These are phyloP conservation scores for Tuber borchii DNA, from an alignment of 495 filamentous ascomycete genomes.

Conservation along the genomic window DNA sequence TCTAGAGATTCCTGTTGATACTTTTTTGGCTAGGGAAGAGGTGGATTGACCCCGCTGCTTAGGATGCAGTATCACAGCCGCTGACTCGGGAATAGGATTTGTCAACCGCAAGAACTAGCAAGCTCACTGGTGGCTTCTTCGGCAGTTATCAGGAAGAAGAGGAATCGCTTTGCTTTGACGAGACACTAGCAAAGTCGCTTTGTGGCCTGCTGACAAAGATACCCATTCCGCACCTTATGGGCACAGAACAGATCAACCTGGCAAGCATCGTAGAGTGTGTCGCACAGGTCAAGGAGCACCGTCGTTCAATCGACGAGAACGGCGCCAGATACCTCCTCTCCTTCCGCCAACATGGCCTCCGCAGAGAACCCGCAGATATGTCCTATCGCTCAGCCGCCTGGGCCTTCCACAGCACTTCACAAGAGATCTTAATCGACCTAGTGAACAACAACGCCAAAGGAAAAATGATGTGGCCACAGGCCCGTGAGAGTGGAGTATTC, in stretches of 20 bases:
- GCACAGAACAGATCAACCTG: constrained; percentile 81
- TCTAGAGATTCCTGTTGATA: constrained; percentile 62
- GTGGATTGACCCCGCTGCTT: constrained; percentile 39
- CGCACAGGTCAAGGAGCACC: constrained; percentile 78
- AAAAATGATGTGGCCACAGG: constrained; percentile 74
- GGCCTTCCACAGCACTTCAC: constrained; percentile 85
- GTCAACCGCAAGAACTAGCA: constrained; percentile 46
- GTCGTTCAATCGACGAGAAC: constrained; percentile 87
- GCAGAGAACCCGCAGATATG: constrained; percentile 56
- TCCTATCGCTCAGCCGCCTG: constrained; percentile 92
- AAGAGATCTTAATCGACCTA: constrained; percentile 86
- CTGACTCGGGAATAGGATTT: constrained; percentile 38
- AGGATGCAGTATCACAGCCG: constrained; percentile 37
- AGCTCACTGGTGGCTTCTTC: constrained; percentile 54
- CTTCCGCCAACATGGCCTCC: constrained; percentile 75
- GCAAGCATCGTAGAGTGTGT: constrained; percentile 83
- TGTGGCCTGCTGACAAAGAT: constrained; percentile 70
- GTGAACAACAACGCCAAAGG: constrained; percentile 74
- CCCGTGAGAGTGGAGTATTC: constrained; percentile 80
- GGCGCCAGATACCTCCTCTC: constrained; percentile 85
- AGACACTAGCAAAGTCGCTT: constrained; percentile 62
- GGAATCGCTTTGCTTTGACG: constrained; percentile 54
- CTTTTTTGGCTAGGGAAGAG: constrained; percentile 53
- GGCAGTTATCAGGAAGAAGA: constrained; percentile 40
- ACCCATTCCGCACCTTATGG: constrained; percentile 73